Base-by-base conservation (phyloP, 2,329 filamentous ascomycete species). In the Pseudodiploospora longispora region DNA sequence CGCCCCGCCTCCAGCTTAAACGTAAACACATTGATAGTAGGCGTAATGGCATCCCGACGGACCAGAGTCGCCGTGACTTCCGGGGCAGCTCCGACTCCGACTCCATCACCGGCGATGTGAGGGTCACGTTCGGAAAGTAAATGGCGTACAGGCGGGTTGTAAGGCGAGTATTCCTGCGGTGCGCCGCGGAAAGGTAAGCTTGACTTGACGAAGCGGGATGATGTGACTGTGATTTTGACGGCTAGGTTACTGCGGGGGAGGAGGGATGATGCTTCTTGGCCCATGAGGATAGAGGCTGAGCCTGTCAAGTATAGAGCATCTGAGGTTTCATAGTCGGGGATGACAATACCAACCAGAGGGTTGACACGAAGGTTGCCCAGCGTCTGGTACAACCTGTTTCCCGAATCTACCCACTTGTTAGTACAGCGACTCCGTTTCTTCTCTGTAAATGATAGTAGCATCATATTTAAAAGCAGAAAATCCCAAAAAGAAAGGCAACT, bases 351-450 rank as follows among this genome's bases (percentile, higher is more conserved):
- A 3, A 85, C 77, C 12, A 68, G 66, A 0, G 86, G 85, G 30
- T 82, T 83, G 6, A 74, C 64, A 34, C 75, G 69, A 10, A 94
- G 67, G 57, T 95, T 95, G 1, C 88, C 88, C 0, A 94, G 72
- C 0, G 84, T 87, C 60, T 94, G 87, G 55, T 94, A 95, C 0
- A 93, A 67, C 10, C 86, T 71, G 60, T 95, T 95, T 6, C 88
- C 88, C 1, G 84, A 89, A 59, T 85, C 65, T 68, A 12, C 31
- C 10, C 5, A 36, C 34, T 19, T 19, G 41, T 58, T 45, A 57
- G 51, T 30, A 38, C 19, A 19, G 19, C 3, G 19, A 19, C 19
- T 19, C 19, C 19, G 2, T 19, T 19, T 19, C 19, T 19, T 19
- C 19, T 19, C 19, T 19, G 19, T 19, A 19, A 19, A 19, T 40